Conservation (phyloP, 2,329 filamentous ascomycete species). For the Chalara sp. region DNA sequence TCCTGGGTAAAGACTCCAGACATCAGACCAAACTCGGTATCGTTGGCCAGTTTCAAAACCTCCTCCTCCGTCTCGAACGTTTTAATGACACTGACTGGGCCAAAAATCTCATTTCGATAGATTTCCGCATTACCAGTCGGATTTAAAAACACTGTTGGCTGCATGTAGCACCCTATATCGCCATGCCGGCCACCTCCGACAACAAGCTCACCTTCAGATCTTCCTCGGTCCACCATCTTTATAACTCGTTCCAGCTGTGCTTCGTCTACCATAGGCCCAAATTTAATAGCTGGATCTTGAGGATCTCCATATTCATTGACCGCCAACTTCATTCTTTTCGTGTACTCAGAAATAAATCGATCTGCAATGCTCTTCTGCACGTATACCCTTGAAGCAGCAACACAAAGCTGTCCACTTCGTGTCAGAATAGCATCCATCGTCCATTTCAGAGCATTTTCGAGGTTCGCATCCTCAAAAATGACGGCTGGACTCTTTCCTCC, state of each 20-base stretch:
- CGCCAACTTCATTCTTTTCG: slow-evolving; percentile 29
- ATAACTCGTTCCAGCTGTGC: slow-evolving; percentile 52
- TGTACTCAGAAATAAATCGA: no score
- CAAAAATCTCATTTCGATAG: slow-evolving; percentile 84
- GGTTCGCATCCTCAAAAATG: slow-evolving; percentile 55
- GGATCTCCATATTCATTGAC: slow-evolving; percentile 29
- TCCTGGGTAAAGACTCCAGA: no score
- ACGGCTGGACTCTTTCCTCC: no score
- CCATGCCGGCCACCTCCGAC: slow-evolving; percentile 40
- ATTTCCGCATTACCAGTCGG: slow-evolving; percentile 83
- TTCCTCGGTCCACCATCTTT: slow-evolving; percentile 55
- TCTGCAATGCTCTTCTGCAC: slow-evolving; percentile 45
- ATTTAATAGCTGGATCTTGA: slow-evolving; percentile 39
- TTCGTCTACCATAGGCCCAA: slow-evolving; percentile 52
- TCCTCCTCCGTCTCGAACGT: no score
- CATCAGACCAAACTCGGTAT: slow-evolving; percentile 72
- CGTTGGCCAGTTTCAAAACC: slow-evolving; percentile 77
- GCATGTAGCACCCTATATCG: slow-evolving; percentile 67
- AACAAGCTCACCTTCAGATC: slow-evolving; percentile 36
- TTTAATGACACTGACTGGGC: slow-evolving; percentile 80
- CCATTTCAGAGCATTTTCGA: slow-evolving; percentile 55
- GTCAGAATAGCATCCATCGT: slow-evolving; percentile 39
- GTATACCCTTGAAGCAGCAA: slow-evolving; percentile 50
- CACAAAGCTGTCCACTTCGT: no score
- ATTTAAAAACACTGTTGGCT: slow-evolving; percentile 73